Percentiles rank a stretch among this genome's conserved stretches.
Evolutionary conservation across 495 filamentous ascomycete genomes (phyloP).

Genomic region (Hypoxylon rickii): DNA sequence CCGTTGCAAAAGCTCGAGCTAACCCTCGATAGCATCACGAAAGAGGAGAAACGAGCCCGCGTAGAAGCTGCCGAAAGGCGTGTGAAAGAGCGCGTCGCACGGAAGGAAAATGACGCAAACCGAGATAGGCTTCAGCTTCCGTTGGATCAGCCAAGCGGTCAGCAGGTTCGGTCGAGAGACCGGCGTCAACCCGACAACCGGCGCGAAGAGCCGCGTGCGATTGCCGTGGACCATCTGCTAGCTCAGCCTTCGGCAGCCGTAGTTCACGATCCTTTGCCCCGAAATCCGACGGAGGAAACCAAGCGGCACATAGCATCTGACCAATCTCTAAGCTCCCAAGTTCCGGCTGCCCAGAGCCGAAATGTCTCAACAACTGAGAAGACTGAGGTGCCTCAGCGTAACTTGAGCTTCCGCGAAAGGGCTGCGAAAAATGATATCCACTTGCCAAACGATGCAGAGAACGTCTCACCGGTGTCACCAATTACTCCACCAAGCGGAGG

Average conservation of each 20-base stretch:
- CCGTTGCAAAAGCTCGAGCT: conserved; percentile 91
- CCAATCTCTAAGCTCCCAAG: conserved; percentile 35
- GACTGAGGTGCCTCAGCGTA: conserved; percentile 47
- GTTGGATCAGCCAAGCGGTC: conserved; percentile 15
- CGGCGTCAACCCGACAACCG: conserved; percentile 11
- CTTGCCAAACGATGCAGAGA: conserved; percentile 32
- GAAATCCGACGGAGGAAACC: conserved; percentile 43
- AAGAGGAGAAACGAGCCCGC: conserved; percentile 84
- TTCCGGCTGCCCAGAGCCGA: conserved; percentile 37
- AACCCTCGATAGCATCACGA: conserved; percentile 84
- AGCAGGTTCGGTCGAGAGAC: conserved; percentile 27
- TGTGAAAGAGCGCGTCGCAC: conserved; percentile 56
- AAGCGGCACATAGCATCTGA: conserved; percentile 33
- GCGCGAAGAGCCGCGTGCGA: conserved; percentile 12
- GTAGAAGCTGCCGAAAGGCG: conserved; percentile 76
- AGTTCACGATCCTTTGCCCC: conserved; percentile 39
- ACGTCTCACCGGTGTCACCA: conserved; percentile 27
- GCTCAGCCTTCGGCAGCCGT: conserved; percentile 24
- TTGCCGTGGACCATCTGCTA: conserved; percentile 20
- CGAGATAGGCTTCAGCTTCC: conserved; percentile 26
- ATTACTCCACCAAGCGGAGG: conserved; percentile 32
- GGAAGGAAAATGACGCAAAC: conserved; percentile 33
- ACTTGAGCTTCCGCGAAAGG: conserved; percentile 56
- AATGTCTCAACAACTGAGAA: conserved; percentile 23
- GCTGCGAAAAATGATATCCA: conserved; percentile 45